Evolutionary conservation across 805 yeast genomes (phyloP).

Genomic region (Sugiyamaella floridensis): DNA sequence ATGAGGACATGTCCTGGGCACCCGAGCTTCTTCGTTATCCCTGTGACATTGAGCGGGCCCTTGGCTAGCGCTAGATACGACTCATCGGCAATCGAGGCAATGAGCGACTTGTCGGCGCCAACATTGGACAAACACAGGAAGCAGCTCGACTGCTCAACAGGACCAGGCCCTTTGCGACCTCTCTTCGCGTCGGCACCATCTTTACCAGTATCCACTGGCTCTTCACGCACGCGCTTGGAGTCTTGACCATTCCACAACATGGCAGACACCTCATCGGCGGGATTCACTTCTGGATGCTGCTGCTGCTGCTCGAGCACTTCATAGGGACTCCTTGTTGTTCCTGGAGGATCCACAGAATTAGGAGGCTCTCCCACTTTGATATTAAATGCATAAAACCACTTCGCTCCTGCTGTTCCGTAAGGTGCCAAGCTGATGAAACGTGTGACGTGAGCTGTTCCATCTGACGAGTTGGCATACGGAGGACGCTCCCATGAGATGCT

Average conservation of each 20-base stretch:
- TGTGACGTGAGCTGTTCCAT: constrained; percentile 31
- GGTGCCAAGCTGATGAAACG: constrained; percentile 61
- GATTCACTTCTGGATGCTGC: neutral
- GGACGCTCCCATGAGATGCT: constrained; percentile 49
- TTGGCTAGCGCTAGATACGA: constrained; percentile 72
- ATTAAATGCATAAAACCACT: constrained; percentile 75
- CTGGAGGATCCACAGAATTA: neutral
- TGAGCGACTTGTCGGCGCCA: constrained; percentile 68
- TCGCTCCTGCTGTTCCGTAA: constrained; percentile 42
- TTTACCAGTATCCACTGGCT: neutral
- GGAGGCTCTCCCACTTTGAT: constrained; percentile 16
- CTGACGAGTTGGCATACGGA: constrained; percentile 41
- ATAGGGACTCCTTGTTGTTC: constrained; percentile 4
- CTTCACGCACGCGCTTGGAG: neutral
- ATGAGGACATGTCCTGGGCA: constrained; percentile 80
- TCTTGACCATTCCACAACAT: neutral
- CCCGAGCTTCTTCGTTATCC: constrained; percentile 38
- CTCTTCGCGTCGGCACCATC: constrained; percentile 4
- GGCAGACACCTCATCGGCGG: neutral
- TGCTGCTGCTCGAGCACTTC: neutral
- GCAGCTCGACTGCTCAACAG: constrained; percentile 46
- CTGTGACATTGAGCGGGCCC: constrained; percentile 62
- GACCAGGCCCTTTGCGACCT: constrained; percentile 21
- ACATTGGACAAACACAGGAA: constrained; percentile 83
- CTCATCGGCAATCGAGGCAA: constrained; percentile 62